Evolutionary conservation across 2,329 filamentous ascomycete species (phyloP), one percentile per base, ranked within the genome.

Genomic region (Parastagonospora nodorum): DNA sequence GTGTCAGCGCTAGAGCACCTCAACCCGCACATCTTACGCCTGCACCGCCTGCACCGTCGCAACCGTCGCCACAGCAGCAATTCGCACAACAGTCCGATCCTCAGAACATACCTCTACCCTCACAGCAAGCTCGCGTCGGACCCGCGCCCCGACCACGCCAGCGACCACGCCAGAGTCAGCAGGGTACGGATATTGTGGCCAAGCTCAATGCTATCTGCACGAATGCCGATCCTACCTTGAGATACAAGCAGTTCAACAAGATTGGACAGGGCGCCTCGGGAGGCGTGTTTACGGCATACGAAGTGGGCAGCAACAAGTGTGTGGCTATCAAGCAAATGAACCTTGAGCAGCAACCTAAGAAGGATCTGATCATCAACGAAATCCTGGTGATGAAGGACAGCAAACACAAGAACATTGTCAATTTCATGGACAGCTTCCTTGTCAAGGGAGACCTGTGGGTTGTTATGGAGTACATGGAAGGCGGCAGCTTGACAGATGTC

Each of bases 321-420:
- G 94, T 99, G 32, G 94, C 94, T 36, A 97, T 99, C 77, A 99
- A 99, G 79, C 94, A 99, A 79, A 99, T 99, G 94, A 97, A 97
- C 62, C 79, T 99, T 48, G 94, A 97, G 74, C 89, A 97, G 75
- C 94, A 99, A 68, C 94, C 94, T 2, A 97, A 97, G 83, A 99
- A 99, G 75, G 94, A 99, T 66, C 80, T 97, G 42, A 99, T 99
- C 68, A 97, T 99, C 76, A 99, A 99, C 74, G 94, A 99, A 73
- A 99, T 99, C 61, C 77, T 99, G 51, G 94, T 99, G 51, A 99
- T 99, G 94, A 96, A 95, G 78, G 94, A 97, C 68, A 97, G 92
- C 80, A 94, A 90, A 51, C 94, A 99, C 72, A 93, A 92, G 67
- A 97, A 97, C 72, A 96, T 99, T 75, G 94, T 99, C 76, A 99